Conservation (phyloP, 345 rosid genomes). For the Populus tremula region DNA sequence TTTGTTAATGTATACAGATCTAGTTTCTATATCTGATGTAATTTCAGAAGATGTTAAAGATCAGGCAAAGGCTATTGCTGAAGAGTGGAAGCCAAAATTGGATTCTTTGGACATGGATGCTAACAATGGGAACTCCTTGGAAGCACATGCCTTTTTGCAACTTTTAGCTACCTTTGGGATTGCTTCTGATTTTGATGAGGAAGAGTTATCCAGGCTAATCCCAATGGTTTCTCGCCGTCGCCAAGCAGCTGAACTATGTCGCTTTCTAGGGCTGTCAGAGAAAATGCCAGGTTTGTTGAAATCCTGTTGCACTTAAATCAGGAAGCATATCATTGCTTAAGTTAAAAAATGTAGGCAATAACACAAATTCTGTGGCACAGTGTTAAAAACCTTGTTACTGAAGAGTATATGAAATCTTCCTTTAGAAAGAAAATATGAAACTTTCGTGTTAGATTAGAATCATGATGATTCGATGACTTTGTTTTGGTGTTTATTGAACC, state of each 20-base stretch:
- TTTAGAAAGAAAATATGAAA: neutral
- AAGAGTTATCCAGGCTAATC: constrained; percentile 65
- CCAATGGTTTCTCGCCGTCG: constrained; percentile 99
- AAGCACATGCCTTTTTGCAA: constrained; percentile 98
- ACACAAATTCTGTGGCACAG: neutral
- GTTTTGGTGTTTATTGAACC: neutral
- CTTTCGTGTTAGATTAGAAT: neutral
- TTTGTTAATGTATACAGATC: constrained; percentile 52
- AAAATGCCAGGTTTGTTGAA: constrained; percentile 85
- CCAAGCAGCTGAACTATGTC: constrained; percentile 90
- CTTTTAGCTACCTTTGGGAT: constrained; percentile 84
- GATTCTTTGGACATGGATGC: constrained; percentile 72
- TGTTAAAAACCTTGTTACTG: neutral
- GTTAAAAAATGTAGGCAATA: neutral
- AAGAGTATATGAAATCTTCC: neutral
- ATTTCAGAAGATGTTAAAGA: constrained; percentile 66
- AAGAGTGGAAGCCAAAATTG: constrained; percentile 87
- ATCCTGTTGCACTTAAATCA: neutral
- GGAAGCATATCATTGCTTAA: neutral
- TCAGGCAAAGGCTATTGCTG: constrained; percentile 75
- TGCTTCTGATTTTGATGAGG: constrained; percentile 73
- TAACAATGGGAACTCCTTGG: constrained; percentile 95
- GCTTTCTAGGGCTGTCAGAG: constrained; percentile 79
- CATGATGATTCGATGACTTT: neutral
- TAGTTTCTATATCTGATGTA: constrained; percentile 42